Evolutionary conservation across 2,329 filamentous ascomycete species (phyloP), one percentile per base, ranked within the genome.

Genomic region (Chrysosporium keratinophilum): DNA sequence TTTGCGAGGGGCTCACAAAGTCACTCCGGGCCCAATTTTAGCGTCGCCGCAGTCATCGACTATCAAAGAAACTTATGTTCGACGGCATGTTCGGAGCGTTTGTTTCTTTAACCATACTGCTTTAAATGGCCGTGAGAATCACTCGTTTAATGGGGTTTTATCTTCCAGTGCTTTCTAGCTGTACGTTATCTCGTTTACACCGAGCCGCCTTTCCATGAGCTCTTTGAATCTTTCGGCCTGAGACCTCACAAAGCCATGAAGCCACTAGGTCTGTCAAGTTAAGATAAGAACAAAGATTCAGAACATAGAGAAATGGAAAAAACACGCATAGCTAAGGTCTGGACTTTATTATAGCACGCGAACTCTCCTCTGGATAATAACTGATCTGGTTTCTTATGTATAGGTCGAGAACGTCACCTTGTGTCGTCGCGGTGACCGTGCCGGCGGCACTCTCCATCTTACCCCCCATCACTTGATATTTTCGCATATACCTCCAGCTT

Each of bases 401-500:
- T 54, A 76, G 74, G 74, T 76, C 61, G 73, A 76, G 55, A 74
- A 82, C 68, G 80, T 83, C 63, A 78, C 75, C 60, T 72, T 83
- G 54, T 74, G 77, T 62, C 75, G 78, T 55, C 76, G 75, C 63
- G 79, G 79, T 55, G 72, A 76, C 58, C 74, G 76, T 57, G 74
- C 78, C 59, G 72, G 74, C 57, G 81, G 81, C 59, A 79, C 77
- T n/a, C 72, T 84, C 52, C 78, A 82, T 63, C 71, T 84, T 54
- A 80, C 78, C 62, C 75, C 77, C 65, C 79, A 83, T 69, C 81
- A 84, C 64, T 71, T 84, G 51, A 81, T 83, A 62, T 84, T 84
- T 71, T 78, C 75, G 59, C 79, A 80, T 67, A 68, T 72, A 11
- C 78, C 77, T 51, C 68, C 69, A 60, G 53, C 58, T 54, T 65